Evolutionary conservation across 177 flowering plant species (phyloP).

Genomic region (Vitis hybrid): DNA sequence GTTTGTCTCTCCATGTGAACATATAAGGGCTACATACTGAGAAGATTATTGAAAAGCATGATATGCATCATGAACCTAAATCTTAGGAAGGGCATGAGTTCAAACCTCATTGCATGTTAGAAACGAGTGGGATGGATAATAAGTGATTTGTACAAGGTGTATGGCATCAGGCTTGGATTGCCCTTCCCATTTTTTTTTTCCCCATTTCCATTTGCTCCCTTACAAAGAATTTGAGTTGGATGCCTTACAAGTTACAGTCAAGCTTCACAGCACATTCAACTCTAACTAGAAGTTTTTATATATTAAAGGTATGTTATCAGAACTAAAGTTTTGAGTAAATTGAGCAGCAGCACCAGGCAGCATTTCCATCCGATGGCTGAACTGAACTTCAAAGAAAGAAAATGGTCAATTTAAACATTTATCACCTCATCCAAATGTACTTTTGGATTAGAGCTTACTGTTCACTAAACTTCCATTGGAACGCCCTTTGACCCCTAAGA

Average conservation of each 20-base stretch:
- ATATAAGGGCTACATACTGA: too few relatives aligned
- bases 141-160: slow-evolving; percentile 3
- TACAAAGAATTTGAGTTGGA: neutral
- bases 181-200: too few relatives aligned
- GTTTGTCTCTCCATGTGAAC: too few relatives aligned
- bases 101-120: too few relatives aligned
- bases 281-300: neutral
- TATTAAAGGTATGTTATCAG: neutral
- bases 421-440: slow-evolving; percentile 7
- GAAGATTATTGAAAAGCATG: too few relatives aligned
- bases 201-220: neutral
- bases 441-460: neutral
- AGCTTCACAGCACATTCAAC: neutral
- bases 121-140: too few relatives aligned
- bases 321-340: too few relatives aligned
- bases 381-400: neutral
- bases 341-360: neutral
- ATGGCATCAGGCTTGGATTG: neutral
- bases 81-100: too few relatives aligned
- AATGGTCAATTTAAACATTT: slow-evolving; percentile 8
- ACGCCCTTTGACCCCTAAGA: neutral
- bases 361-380: neutral
- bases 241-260: neutral
- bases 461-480: neutral
- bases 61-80: too few relatives aligned